Evolutionary conservation across 345 rosid species (phyloP).

Genomic region (Salix suchowensis): DNA sequence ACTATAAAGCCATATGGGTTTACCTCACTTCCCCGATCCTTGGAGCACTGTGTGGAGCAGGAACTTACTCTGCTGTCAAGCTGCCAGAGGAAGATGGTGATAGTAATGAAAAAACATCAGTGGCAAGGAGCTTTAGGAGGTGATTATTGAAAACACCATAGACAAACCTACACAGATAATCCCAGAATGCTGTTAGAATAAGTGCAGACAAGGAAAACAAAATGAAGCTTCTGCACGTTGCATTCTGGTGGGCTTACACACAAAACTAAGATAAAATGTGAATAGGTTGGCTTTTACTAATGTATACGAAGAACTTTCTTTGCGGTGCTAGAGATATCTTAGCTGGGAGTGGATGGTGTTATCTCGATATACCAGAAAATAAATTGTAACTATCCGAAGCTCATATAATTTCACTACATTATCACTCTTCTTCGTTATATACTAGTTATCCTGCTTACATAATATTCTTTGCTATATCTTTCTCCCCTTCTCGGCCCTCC

Average conservation of each 20-base stretch:
- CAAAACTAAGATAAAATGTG: slow-evolving; percentile 1
- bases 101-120: slow-evolving; percentile 25
- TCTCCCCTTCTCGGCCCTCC: neutral
- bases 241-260: neutral
- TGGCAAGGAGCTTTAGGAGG: slow-evolving; percentile 56
- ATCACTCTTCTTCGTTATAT: neutral
- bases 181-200: neutral
- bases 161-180: neutral
- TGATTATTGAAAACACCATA: slow-evolving; percentile 16
- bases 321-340: neutral
- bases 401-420: neutral
- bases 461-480: no score
- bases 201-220: neutral
- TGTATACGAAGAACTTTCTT: neutral
- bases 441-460: no score
- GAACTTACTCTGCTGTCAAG: slow-evolving; percentile 71
- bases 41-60: slow-evolving; percentile 85
- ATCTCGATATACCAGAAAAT: neutral
- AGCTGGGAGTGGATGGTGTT: neutral
- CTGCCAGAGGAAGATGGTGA: slow-evolving; percentile 56
- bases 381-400: neutral
- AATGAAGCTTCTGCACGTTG: neutral
- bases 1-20: slow-evolving; percentile 75
- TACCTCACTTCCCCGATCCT: slow-evolving; percentile 79
- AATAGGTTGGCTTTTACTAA: neutral